Percentiles rank a stretch among this genome's conserved stretches.
phyloP scores from a whole-genome alignment of 768 basidiomycete species.

The Trametes cingulata region DNA sequence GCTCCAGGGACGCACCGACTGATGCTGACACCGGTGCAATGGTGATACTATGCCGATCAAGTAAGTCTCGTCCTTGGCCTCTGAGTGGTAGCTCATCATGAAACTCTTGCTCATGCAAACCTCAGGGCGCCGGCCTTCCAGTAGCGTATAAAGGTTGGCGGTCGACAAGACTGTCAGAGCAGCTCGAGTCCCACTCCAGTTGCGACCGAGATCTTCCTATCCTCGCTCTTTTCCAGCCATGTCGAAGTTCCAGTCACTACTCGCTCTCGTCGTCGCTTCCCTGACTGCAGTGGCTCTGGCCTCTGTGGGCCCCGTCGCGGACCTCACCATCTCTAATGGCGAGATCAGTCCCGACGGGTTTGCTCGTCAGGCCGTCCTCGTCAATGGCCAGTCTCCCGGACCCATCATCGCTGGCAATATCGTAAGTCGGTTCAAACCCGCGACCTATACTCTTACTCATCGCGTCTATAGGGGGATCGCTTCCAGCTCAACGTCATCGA shows the following conservation, averaged over 20 bases:
- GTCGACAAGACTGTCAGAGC: background rate
- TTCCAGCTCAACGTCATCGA: conserved; percentile 26
- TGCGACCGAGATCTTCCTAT: background rate
- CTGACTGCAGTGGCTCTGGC: conserved; percentile 4
- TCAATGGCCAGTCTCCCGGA: conserved; percentile 21
- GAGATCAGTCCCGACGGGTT: conserved; percentile 33
- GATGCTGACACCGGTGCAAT: conserved; percentile 1
- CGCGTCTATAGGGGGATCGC: conserved; percentile 12
- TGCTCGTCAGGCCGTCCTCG: conserved; percentile 22
- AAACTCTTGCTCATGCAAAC: background rate
- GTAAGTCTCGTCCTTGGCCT: background rate
- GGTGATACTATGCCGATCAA: background rate
- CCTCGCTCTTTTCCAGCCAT: background rate
- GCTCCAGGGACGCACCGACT: conserved; percentile 12
- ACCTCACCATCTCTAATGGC: conserved; percentile 21
- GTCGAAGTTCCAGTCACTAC: conserved; percentile 17
- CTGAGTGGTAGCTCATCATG: background rate
- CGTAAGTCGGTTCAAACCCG: background rate
- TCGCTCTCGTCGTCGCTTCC: conserved; percentile 9
- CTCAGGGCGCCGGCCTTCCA: background rate
- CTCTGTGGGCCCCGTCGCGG: conserved; percentile 18
- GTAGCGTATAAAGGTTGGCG: conserved; percentile 8
- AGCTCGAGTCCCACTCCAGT: conserved; percentile 11
- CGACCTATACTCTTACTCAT: background rate
- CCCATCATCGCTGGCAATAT: conserved; percentile 23